Conservation (phyloP, 306 rosid species). For the Dalbergia oliveri region DNA sequence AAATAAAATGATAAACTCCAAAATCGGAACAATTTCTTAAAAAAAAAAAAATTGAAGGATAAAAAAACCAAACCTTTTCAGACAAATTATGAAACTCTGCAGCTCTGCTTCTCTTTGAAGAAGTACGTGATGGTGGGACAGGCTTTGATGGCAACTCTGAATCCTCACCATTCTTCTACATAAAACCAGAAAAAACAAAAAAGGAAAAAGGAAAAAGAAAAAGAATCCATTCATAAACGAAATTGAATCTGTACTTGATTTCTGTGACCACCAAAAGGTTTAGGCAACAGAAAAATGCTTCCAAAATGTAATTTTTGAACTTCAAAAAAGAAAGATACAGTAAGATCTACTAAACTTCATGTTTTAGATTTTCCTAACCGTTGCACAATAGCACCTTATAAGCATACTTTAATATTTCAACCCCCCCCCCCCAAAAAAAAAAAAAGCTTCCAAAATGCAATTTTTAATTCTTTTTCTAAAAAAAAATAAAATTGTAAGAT, state of each 20-base stretch:
- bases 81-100: slow-evolving; percentile 96
- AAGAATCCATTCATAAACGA: slow-evolving; percentile 39
- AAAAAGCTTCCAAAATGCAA: background rate
- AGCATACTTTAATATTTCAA: background rate
- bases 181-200: background rate
- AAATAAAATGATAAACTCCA: slow-evolving; percentile 28
- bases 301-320: slow-evolving; percentile 36
- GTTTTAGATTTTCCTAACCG: slow-evolving; percentile 10
- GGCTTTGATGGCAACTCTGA: slow-evolving; percentile 59
- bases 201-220: slow-evolving; percentile 4
- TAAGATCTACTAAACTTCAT: slow-evolving; percentile 32
- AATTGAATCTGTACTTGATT: slow-evolving; percentile 27
- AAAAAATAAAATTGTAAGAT: too few species aligned
- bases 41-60: slow-evolving; percentile 10
- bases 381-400: background rate
- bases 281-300: background rate
- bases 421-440: too few species aligned
- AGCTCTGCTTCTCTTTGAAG: slow-evolving; percentile 87
- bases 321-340: background rate
- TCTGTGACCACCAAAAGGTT: background rate
- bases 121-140: slow-evolving; percentile 62
- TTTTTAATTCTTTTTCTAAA: too few species aligned
- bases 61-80: slow-evolving; percentile 71
- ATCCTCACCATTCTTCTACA: slow-evolving; percentile 61
- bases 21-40: slow-evolving; percentile 33